A percentile compares a stretch with the other conserved stretches of the same genome.
Conservation (phyloP, 2,329 filamentous ascomycete species). For the Claviceps humidiphila region DNA sequence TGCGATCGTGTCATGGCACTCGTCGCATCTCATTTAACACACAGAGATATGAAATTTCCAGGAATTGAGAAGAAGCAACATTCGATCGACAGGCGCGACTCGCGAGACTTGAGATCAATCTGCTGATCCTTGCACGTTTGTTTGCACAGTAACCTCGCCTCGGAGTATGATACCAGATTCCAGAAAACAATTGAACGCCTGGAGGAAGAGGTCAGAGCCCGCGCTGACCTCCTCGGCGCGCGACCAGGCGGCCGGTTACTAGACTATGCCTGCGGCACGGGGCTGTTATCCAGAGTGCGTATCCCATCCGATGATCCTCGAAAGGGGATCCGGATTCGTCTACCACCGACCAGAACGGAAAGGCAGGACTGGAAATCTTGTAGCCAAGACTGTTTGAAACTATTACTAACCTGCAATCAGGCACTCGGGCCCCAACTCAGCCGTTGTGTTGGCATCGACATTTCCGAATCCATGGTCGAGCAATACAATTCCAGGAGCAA, state of each 20-base stretch:
- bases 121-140: not conserved
- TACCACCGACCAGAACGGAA: too few relatives aligned
- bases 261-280: constrained; percentile 68
- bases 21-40: too few relatives aligned
- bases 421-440: constrained; percentile 21
- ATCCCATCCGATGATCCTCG: not conserved
- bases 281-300: constrained; percentile 39
- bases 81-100: too few relatives aligned
- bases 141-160: constrained; percentile 15
- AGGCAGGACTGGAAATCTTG: too few relatives aligned
- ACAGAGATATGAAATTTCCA: too few relatives aligned
- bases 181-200: constrained; percentile 39
- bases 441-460: constrained; percentile 53
- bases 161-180: constrained; percentile 36
- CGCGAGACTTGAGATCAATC: not conserved
- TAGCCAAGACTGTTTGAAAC: too few relatives aligned
- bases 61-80: too few relatives aligned
- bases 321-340: too few relatives aligned
- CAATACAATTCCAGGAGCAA: constrained; percentile 50
- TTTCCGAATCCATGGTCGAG: constrained; percentile 57
- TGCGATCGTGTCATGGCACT: too few relatives aligned
- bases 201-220: constrained; percentile 37
- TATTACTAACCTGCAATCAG: constrained; percentile 5
- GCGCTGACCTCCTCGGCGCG: constrained; percentile 48
- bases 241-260: constrained; percentile 38